phyloP scores from a whole-genome alignment of 148 eudicot species.

The Dysphania ambrosioides region DNA sequence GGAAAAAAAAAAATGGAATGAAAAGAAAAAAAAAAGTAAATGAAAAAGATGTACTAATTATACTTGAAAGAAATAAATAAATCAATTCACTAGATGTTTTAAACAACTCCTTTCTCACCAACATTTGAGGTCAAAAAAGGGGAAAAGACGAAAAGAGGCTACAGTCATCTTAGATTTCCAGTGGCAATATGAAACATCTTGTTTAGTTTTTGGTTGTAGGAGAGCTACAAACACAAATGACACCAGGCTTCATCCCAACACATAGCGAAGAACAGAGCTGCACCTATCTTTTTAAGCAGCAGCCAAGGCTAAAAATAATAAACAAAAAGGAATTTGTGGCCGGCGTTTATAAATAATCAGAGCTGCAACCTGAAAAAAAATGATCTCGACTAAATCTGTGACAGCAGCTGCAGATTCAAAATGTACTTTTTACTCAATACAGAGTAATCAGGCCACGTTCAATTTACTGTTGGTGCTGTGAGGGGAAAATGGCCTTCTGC shows the following conservation, averaged over 20 bases:
- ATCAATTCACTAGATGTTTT: constrained; percentile 41
- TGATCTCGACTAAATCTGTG: constrained; percentile 12
- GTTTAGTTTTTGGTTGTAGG: constrained; percentile 24
- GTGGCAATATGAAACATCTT: constrained; percentile 34
- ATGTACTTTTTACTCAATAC: constrained; percentile 24
- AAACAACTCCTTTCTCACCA: constrained; percentile 31
- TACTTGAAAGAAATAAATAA: constrained; percentile 35
- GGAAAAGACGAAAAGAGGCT: constrained; percentile 14
- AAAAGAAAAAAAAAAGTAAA: too few relatives aligned
- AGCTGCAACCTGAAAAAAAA: constrained; percentile 28
- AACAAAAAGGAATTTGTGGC: constrained; percentile 28
- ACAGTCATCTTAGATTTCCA: constrained; percentile 38
- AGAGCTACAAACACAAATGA: constrained; percentile 32
- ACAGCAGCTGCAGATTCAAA: constrained; percentile 29
- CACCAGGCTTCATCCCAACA: constrained; percentile 27
- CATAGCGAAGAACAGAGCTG: constrained; percentile 28
- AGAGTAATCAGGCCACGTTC: constrained; percentile 5
- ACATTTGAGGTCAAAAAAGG: constrained; percentile 25
- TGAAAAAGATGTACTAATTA: constrained; percentile 12
- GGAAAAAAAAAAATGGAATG: not conserved
- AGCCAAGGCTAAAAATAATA: constrained; percentile 28
- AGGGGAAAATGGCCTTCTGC: constrained; percentile 28
- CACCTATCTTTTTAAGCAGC: constrained; percentile 29
- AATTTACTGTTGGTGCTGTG: constrained; percentile 24
- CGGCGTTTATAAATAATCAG: constrained; percentile 26